Base-by-base conservation (phyloP, 495 filamentous ascomycete species). In the Glarea lozoyensis region DNA sequence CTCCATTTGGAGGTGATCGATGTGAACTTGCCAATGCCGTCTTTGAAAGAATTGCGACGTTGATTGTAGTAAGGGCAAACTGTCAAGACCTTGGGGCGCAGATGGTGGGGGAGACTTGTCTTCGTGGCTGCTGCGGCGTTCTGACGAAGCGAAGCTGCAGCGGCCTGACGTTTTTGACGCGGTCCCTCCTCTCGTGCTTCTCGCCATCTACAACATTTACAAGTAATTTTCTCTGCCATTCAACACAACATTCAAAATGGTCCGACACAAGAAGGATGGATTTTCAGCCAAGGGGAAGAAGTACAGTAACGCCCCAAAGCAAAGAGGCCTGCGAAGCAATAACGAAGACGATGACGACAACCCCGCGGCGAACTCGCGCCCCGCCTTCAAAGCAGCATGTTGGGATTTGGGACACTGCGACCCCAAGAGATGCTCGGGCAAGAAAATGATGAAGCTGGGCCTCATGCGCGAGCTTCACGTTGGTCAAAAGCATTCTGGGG, bases 391-490 rank as follows among this genome's bases (percentile, higher is more conserved):
- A 68, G 93, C 92, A 34, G 92, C 90, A 25, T 95, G 90, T 58
- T 98, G 92, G 92, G 92, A 98, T 61, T 68, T 98, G 25, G 88
- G 87, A 37, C 92, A 98, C 61, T 98, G 92, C 66, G 92, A 98
- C 60, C 88, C 89, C 6, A 96, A 97, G 61, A 71, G 93, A 53
- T 98, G 92, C 61, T 96, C 90, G 0, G 92, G 92, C 11, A 96
- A 98, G 67, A 77, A 84, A 41, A 72, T 98, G 27, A 93, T 97
- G 71, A 77, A 83, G 52, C 75, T 93, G 21, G 89, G 90, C 1
- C 62, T 96, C 42, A 94, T 98, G 90, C 79, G 92, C 43, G 85
- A 94, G 61, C 78, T 98, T 34, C 78, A 85, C 53, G 73, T 97
- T 22, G 92, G 93, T 22, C 88, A 95, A 62, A 86, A 86, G 52